Base-by-base conservation (phyloP, 2,329 filamentous ascomycete species). In the Penicillium sp. region DNA sequence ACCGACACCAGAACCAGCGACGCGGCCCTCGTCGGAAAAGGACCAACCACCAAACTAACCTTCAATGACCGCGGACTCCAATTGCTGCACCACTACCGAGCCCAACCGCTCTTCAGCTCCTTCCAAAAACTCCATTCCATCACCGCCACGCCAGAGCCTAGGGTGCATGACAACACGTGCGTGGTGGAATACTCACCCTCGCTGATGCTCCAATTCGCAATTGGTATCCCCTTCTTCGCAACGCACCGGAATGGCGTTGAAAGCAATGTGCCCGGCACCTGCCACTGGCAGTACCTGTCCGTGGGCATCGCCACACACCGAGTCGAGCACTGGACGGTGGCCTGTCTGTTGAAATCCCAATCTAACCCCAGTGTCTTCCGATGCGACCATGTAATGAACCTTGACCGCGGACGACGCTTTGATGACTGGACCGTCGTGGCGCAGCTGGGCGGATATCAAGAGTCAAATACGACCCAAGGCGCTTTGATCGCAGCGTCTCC, bases 211-310 rank as follows among this genome's bases (percentile, higher is more conserved):
- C 58, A 59, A 6, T 79, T 79, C 65, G 70, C 72, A 2, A 74
- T 80, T 28, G 76, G 62, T 6, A 74, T 78, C 8, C 78, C 78
- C 0, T 79, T 80, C 60, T 79, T 71, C 62, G 72, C 69, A 22
- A 76, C 71, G 0, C 78, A 79, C 58, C 58, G 68, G 2, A 68
- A 69, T 4, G 59, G 58, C n/a, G 30, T 55, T 22, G 19, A 43
- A 59, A 30, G 58, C 48, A 19, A 51, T 46, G 55, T 60, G 62
- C 25, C 57, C 65, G 57, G 42, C n/a, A 56, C 42, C 11, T 79
- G 78, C 62, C 70, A 73, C 51, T 78, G 75, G 75, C 71, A 70
- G 59, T 79, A 79, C 46, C 75, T 80, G n/a, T 60, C 76, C 16
- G 69, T 79, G 22, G 78, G 76, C 19, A 73, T 75, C 16, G 74